These are phyloP conservation scores for Epichloe glyceriae DNA, from an alignment of 2,329 filamentous ascomycete species.

Conservation along the genomic window DNA sequence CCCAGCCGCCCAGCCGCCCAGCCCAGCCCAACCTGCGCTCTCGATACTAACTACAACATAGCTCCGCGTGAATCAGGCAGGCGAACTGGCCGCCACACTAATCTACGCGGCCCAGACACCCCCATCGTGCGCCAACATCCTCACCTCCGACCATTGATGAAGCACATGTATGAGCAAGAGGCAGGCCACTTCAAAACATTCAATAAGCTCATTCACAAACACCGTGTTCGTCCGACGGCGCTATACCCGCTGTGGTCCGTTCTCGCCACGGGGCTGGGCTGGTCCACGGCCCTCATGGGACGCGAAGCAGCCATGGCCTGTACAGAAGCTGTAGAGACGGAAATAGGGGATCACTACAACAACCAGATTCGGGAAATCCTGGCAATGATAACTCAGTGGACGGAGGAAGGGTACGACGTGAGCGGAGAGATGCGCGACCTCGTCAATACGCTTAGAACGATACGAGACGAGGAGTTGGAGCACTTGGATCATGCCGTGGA, in stretches of 20 bases:
- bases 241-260: conserved; percentile 85
- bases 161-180: conserved; percentile 98
- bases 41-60: conserved; percentile 16
- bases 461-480: conserved; percentile 91
- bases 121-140: conserved; percentile 67
- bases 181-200: conserved; percentile 76
- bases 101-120: conserved; percentile 89
- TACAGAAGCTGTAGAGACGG: conserved; percentile 95
- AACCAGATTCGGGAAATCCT: conserved; percentile 72
- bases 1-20: not conserved
- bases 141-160: conserved; percentile 80
- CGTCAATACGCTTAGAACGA: conserved; percentile 61
- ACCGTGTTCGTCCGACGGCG: conserved; percentile 82
- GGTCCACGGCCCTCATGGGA: conserved; percentile 79
- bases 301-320: conserved; percentile 96
- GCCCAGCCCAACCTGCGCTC: not conserved
- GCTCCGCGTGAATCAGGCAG: conserved; percentile 93
- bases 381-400: conserved; percentile 66
- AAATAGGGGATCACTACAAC: conserved; percentile 95
- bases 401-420: conserved; percentile 64
- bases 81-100: conserved; percentile 88
- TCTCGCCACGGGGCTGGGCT: conserved; percentile 70
- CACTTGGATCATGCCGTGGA: conserved; percentile 92
- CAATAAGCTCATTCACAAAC: conserved; percentile 68
- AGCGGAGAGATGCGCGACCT: conserved; percentile 66